Evolutionary conservation across 2,329 filamentous ascomycete genomes (phyloP).

Genomic region (Scytalidium sp.): DNA sequence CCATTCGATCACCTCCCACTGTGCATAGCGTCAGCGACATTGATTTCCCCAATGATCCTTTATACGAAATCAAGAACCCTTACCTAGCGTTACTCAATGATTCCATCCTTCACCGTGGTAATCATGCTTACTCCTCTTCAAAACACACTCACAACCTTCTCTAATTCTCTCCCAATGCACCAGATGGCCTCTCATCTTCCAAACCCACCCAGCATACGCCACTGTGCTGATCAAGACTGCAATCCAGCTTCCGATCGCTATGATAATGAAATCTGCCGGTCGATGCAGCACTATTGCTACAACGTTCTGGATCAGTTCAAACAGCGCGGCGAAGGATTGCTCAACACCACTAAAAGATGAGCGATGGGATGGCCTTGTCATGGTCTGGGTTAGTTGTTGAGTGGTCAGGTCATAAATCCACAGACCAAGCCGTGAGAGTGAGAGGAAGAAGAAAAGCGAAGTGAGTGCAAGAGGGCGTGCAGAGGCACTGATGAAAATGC

Average conservation of each 20-base stretch:
- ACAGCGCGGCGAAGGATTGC: slow-evolving; percentile 35
- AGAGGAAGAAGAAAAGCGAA: slow-evolving; percentile 36
- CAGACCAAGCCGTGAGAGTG: slow-evolving; percentile 39
- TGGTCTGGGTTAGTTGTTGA: slow-evolving; percentile 41
- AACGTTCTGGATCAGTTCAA: slow-evolving; percentile 35
- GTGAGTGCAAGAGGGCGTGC: slow-evolving; percentile 26
- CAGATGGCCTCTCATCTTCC: slow-evolving; percentile 34
- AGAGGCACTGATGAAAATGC: slow-evolving; percentile 6
- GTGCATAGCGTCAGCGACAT: no score
- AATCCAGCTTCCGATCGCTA: slow-evolving; percentile 33
- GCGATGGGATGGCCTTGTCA: slow-evolving; percentile 27
- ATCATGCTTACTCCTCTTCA: neutral
- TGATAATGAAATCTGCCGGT: slow-evolving; percentile 36
- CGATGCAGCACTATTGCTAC: slow-evolving; percentile 33
- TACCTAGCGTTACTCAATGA: neutral
- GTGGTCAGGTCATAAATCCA: slow-evolving; percentile 43
- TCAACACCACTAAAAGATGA: slow-evolving; percentile 41
- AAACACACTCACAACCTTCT: neutral
- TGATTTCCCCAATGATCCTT: neutral
- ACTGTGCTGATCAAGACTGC: slow-evolving; percentile 29
- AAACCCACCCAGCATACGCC: slow-evolving; percentile 36
- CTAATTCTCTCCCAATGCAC: slow-evolving; percentile 35
- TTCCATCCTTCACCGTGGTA: neutral
- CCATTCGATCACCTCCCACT: no score
- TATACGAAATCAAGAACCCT: neutral